Base-by-base conservation (phyloP, 2,329 filamentous ascomycete species). In the Aspergillus tubingensis region DNA sequence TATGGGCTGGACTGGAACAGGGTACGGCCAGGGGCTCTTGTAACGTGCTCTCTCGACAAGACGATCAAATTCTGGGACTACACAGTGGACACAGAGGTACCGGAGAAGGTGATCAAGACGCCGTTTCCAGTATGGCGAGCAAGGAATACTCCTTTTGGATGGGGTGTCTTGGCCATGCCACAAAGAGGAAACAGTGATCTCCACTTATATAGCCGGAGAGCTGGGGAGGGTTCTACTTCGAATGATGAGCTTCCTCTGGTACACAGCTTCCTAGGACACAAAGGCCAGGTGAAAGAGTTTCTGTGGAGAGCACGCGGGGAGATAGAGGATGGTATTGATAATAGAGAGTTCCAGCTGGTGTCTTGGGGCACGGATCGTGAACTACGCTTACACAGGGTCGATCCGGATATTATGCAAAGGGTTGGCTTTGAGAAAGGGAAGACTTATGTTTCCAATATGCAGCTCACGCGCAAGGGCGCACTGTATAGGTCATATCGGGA, bases 1-100 rank as follows among this genome's bases (percentile, higher is more conserved):
- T 97, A 97, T 72, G 94, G 94, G 27, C 82, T 97, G 36, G 94
- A 97, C 76, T 97, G 94, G 94, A 96, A 96, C 72, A 86, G 94
- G 54, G 89, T 89, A 11, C 83, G 88, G 51, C 78, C 86, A 1
- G 88, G 86, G 8, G 88, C 87, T 38, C 81, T 97, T 54, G 87
- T 92, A 5, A 97, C 93, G 2, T 97, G 93, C 75, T 96, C 93
- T 1, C 80, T 97, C 52, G 93, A 97, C 72, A 92, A 89, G 73
- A 96, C 89, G 43, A 94, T 97, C 77, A 96, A 96, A 72, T 90
- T 96, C 65, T 97, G 93, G 93, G 90, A 96, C 73, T 92, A 92
- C 68, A 82, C 80, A 2, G 80, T 84, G 17, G 82, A 86, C 4
- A 81, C 82, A 3, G 83, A 91, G 62, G 79, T 82, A 17, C 89